These are phyloP conservation scores for Candida piceae DNA, from an alignment of 805 yeast species.

Conservation along the genomic window DNA sequence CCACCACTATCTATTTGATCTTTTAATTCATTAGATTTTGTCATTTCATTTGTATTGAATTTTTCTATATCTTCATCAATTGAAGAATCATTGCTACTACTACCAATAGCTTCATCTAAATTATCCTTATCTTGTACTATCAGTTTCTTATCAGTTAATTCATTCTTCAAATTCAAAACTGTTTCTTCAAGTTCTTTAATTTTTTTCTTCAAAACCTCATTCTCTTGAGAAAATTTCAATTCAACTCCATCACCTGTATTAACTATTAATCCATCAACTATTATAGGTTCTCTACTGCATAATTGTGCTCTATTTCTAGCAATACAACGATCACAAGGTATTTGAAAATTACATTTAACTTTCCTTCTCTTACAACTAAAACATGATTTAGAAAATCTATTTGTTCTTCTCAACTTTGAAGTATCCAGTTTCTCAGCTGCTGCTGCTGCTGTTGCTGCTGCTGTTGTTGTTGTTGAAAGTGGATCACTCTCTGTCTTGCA, in stretches of 20 bases:
- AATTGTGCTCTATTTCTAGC: conserved; percentile 26
- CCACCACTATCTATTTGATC: too few species aligned
- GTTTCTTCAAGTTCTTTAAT: conserved; percentile 24
- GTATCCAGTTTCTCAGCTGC: conserved; percentile 6
- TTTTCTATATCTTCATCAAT: background rate
- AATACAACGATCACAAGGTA: conserved; percentile 43
- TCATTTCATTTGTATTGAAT: too few species aligned
- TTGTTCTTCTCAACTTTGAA: conserved; percentile 22
- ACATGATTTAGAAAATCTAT: conserved; percentile 39
- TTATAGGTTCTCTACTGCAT: conserved; percentile 31
- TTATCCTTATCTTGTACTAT: too few species aligned
- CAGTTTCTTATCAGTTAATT: background rate
- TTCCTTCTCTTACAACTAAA: conserved; percentile 41
- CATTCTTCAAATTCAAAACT: conserved; percentile 8
- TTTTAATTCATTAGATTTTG: too few species aligned
- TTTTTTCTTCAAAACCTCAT: conserved; percentile 24
- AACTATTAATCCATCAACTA: conserved; percentile 29
- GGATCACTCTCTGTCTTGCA: background rate
- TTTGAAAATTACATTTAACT: conserved; percentile 43
- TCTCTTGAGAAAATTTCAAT: conserved; percentile 22
- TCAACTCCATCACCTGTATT: conserved; percentile 22
- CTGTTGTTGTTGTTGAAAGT: background rate
- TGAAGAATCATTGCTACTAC: too few species aligned
- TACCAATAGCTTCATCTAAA: too few species aligned
- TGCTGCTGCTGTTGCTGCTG: background rate